Evolutionary conservation across 2,329 filamentous ascomycete genomes (phyloP), one percentile per base, ranked within the genome.

Genomic region (Claviceps cyperi): DNA sequence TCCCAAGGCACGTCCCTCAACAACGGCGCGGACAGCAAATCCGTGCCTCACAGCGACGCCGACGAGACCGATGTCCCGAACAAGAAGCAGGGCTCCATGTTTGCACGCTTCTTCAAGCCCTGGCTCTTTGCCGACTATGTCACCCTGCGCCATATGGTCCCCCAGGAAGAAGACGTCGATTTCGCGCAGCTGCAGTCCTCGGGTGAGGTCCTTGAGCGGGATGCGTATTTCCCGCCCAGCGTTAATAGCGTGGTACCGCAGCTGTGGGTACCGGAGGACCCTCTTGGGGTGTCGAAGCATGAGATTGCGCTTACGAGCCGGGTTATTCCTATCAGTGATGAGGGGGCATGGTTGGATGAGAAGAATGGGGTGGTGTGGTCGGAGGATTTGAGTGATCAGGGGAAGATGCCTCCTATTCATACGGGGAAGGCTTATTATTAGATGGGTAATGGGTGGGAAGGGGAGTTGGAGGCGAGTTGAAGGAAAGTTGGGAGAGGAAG

Each of bases 261-360:
- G 7, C 71, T 92, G 32, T 92, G 86, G 86, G 80, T 92, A 28
- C 86, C 86, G 1, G 74, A 76, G 49, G 86, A 92, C 60, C 70
- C 74, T 1, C 74, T 77, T 24, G 83, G 84, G 22, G 76, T 91
- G 38, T 84, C 78, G 51, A 70, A 70, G 57, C 84, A 90, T 60
- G 86, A 90, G 64, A 74, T 89, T 51, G 69, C 72, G 40, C 77
- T 86, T 56, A 83, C 81, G 0, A 71, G 73, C 56, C 77, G 77
- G 55, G 75, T 85, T 22, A 81, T 86, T 41, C 74, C 77, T 4
- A 86, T 86, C 56, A 83, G 81, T 0, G 86, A 92, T 58, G 79
- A 84, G 53, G 84, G 82, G 5, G 82, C 83, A 14, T 76, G 69
- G 53, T 64, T 92, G 51, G 75, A 86, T 55, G 81, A 83, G 58